Conservation (phyloP, 2,329 filamentous ascomycete genomes). For the Rutstroemia sp. region DNA sequence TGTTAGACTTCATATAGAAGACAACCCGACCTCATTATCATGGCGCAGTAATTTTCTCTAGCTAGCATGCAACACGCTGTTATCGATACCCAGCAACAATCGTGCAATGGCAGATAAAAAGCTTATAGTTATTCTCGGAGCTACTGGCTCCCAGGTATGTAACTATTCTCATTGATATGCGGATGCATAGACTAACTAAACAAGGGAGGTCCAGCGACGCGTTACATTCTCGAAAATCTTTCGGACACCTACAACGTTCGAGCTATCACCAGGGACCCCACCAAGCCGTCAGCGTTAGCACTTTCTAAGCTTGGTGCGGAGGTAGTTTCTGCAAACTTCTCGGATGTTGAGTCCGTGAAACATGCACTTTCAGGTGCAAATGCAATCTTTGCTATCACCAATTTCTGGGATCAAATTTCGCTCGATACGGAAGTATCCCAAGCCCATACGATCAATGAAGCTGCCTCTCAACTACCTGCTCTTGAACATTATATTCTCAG, state of each 20-base stretch:
- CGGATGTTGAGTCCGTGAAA: background rate
- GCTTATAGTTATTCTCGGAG: background rate
- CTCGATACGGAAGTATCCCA: background rate
- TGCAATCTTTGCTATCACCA: conserved; percentile 2
- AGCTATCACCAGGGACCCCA: background rate
- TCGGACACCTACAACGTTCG: conserved; percentile 2
- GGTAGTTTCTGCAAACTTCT: background rate
- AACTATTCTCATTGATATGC: background rate
- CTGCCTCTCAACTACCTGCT: background rate
- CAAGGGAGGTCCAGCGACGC: background rate
- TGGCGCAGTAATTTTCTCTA: background rate
- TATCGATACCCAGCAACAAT: background rate
- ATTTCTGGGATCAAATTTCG: background rate
- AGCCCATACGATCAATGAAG: background rate
- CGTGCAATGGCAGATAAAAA: background rate
- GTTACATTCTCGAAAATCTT: conserved; percentile 1
- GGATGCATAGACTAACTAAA: background rate
- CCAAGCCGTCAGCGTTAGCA: background rate
- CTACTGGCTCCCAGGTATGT: background rate
- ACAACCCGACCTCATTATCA: too few species aligned
- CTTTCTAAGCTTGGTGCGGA: background rate
- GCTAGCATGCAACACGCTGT: background rate
- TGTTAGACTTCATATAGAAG: too few species aligned
- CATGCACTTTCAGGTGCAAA: background rate
- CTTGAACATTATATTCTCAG: background rate